A percentile compares a stretch with the other conserved stretches of the same genome.
These are phyloP conservation scores for Aspergillus terreus DNA, from an alignment of 2,329 filamentous ascomycete species.

Conservation along the genomic window DNA sequence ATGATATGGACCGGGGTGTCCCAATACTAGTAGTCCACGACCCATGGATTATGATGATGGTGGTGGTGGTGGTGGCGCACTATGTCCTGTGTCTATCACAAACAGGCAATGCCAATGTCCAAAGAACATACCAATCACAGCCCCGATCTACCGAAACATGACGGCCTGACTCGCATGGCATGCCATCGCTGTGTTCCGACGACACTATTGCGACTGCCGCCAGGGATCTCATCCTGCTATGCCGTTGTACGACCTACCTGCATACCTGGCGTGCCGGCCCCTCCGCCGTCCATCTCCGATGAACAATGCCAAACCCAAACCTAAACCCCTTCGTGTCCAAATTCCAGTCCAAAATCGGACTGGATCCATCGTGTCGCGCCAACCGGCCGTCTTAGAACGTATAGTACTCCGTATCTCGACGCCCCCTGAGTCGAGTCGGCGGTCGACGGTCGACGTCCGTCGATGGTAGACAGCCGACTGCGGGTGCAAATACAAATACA, in stretches of 20 bases:
- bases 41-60: background rate
- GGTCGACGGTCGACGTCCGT: background rate
- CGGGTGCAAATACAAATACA: slow-evolving; percentile 9
- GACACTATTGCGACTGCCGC: background rate
- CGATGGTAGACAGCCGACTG: background rate
- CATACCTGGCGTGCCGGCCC: background rate
- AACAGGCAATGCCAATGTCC: background rate
- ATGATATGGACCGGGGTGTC: background rate
- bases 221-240: background rate
- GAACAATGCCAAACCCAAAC: background rate
- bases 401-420: background rate
- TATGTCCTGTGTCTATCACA: background rate
- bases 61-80: background rate
- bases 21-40: background rate
- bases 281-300: background rate
- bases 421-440: background rate
- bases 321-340: background rate
- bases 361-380: background rate
- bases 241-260: background rate
- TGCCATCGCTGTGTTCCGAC: background rate
- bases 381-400: background rate
- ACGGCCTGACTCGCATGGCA: background rate
- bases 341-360: background rate
- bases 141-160: background rate
- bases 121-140: background rate